Evolutionary conservation across 2,329 filamentous ascomycete genomes (phyloP).

Genomic region (Colletotrichum tropicicola): DNA sequence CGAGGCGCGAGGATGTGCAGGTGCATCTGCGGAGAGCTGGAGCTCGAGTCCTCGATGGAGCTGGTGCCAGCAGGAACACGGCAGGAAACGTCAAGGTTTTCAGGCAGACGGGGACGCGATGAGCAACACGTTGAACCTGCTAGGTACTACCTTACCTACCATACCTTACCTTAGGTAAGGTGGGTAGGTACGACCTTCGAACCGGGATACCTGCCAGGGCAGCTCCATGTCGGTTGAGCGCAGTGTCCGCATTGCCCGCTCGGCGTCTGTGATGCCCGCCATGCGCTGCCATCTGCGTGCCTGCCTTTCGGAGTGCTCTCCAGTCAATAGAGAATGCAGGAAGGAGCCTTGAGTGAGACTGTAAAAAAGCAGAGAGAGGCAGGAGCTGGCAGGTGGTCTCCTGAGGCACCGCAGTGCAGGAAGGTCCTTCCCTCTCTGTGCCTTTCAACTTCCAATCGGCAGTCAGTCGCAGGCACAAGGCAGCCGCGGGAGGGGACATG

Average conservation of each 20-base stretch:
- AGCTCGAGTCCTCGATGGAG: background rate
- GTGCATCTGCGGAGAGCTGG: background rate
- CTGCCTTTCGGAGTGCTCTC: too few species aligned
- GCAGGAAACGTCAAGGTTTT: constrained; percentile 23
- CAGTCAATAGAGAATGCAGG: too few species aligned
- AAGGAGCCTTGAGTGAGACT: too few species aligned
- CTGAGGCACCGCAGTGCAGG: background rate
- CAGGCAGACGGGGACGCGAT: constrained; percentile 20
- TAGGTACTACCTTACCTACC: background rate
- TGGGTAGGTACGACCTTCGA: too few species aligned
- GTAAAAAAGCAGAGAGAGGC: background rate
- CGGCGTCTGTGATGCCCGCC: too few species aligned
- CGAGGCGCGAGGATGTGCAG: background rate
- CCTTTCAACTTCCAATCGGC: background rate
- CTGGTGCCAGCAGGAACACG: background rate
- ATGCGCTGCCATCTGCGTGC: too few species aligned
- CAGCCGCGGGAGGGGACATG: background rate
- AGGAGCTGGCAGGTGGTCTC: background rate
- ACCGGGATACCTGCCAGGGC: constrained; percentile 12
- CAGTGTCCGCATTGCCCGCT: too few species aligned
- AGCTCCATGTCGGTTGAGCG: constrained; percentile 4
- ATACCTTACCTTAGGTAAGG: too few species aligned
- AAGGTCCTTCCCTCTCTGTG: background rate
- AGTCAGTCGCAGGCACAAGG: background rate
- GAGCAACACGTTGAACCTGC: background rate